Evolutionary conservation across 2,329 filamentous ascomycete species (phyloP).

Genomic region (Beauveria varroae): DNA sequence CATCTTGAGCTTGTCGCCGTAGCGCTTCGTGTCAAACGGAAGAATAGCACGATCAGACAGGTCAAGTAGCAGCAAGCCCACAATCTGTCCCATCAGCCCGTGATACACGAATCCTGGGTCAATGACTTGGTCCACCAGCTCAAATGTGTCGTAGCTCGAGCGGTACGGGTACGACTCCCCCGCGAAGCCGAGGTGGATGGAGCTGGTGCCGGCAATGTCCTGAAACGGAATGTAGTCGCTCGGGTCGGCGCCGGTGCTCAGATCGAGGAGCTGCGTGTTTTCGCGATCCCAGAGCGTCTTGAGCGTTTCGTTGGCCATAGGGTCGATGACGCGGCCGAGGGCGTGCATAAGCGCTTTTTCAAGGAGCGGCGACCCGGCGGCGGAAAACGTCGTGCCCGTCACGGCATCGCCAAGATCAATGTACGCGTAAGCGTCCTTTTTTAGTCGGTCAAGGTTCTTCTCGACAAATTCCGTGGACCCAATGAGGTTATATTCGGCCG

Average conservation of each 20-base stretch:
- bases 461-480: constrained; percentile 95
- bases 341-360: constrained; percentile 63
- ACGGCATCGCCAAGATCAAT: constrained; percentile 86
- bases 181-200: constrained; percentile 74
- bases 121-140: constrained; percentile 72
- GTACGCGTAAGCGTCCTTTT: constrained; percentile 73
- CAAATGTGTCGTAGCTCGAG: constrained; percentile 83
- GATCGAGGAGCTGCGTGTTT: constrained; percentile 52
- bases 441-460: constrained; percentile 65
- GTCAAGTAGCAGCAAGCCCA: constrained; percentile 76
- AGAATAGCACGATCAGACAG: constrained; percentile 73
- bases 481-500: constrained; percentile 83
- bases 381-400: constrained; percentile 65
- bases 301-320: constrained; percentile 62
- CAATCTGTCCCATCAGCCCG: constrained; percentile 67
- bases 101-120: constrained; percentile 84
- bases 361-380: constrained; percentile 75
- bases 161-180: constrained; percentile 63
- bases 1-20: constrained; percentile 55
- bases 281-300: constrained; percentile 67
- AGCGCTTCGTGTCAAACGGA: constrained; percentile 72
- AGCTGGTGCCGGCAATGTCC: constrained; percentile 80
- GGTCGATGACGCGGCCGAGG: constrained; percentile 68
- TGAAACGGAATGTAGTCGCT: constrained; percentile 83
- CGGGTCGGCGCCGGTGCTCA: constrained; percentile 56